Conservation (phyloP, 176 grass and related monocot genomes). For the Eragrostis nindensis region DNA sequence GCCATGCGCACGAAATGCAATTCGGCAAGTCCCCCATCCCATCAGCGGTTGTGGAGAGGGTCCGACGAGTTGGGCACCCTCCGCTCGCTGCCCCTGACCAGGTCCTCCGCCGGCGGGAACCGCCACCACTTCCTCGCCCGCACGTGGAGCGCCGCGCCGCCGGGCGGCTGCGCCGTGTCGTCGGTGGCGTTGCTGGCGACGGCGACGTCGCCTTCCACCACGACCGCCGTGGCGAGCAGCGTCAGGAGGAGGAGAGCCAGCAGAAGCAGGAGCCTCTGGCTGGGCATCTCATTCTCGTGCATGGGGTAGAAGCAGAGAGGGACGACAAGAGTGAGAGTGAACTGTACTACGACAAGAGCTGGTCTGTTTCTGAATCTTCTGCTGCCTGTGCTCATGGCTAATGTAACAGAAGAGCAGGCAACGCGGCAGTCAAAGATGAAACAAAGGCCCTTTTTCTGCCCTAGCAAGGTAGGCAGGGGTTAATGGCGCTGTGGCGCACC, state of each 20-base stretch:
- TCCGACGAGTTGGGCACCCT: slow-evolving; percentile 82
- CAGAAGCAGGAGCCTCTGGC: slow-evolving; percentile 51
- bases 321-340: neutral
- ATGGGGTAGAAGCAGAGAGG: neutral
- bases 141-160: slow-evolving; percentile 35
- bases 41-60: slow-evolving; percentile 88
- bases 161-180: neutral
- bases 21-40: too few relatives aligned
- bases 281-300: slow-evolving; percentile 47
- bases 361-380: slow-evolving; percentile 33
- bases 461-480: slow-evolving; percentile 17
- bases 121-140: slow-evolving; percentile 49
- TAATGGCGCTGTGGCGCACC: slow-evolving; percentile 30
- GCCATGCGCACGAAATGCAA: neutral
- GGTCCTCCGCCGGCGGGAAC: slow-evolving; percentile 49
- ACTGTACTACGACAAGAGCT: slow-evolving; percentile 17
- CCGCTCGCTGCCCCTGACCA: slow-evolving; percentile 66
- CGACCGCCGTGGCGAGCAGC: slow-evolving; percentile 42
- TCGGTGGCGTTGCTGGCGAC: neutral
- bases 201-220: slow-evolving; percentile 19
- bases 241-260: slow-evolving; percentile 36
- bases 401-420: slow-evolving; percentile 28
- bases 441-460: slow-evolving; percentile 19
- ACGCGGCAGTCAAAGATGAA: slow-evolving; percentile 31
- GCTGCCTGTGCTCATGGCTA: slow-evolving; percentile 1